Evolutionary conservation across 176 grass and related monocot species (phyloP).

Genomic region (Rhipidocladum racemiflorum): DNA sequence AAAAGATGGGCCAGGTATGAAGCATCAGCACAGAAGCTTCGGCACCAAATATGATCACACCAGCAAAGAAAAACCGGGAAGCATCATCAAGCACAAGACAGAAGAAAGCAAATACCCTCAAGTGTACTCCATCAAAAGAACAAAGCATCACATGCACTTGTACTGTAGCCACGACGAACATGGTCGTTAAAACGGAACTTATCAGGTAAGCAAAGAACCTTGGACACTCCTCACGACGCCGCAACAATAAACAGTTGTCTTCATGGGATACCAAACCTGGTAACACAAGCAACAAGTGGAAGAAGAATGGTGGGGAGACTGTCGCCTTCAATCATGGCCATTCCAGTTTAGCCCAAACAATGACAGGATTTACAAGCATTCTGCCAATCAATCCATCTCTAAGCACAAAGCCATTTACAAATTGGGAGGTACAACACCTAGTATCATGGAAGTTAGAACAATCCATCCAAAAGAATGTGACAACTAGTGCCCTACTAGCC

Average conservation of each 20-base stretch:
- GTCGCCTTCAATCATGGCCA: background rate
- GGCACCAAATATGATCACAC: background rate
- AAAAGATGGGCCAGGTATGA: background rate
- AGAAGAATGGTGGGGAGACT: background rate
- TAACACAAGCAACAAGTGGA: background rate
- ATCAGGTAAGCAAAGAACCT: slow-evolving; percentile 16
- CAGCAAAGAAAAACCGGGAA: slow-evolving; percentile 15
- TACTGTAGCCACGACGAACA: background rate
- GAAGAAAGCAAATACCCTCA: slow-evolving; percentile 23
- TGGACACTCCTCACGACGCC: background rate
- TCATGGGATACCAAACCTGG: slow-evolving; percentile 10
- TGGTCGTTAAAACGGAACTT: background rate
- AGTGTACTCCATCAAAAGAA: slow-evolving; percentile 20
- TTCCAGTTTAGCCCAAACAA: slow-evolving; percentile 2
- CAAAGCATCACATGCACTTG: slow-evolving; percentile 15
- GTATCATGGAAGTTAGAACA: slow-evolving; percentile 20
- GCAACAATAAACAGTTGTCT: background rate
- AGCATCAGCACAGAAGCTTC: slow-evolving; percentile 11
- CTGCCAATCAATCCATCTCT: slow-evolving; percentile 16
- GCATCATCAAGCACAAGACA: slow-evolving; percentile 28
- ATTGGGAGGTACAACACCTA: slow-evolving; percentile 2
- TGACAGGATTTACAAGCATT: slow-evolving; percentile 7
- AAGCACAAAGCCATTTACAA: slow-evolving; percentile 41
- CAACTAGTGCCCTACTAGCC: slow-evolving; percentile 8
- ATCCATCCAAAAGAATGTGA: slow-evolving; percentile 35